Conservation (phyloP, 176 grass and related monocot species). For the Zoysia pacifica region DNA sequence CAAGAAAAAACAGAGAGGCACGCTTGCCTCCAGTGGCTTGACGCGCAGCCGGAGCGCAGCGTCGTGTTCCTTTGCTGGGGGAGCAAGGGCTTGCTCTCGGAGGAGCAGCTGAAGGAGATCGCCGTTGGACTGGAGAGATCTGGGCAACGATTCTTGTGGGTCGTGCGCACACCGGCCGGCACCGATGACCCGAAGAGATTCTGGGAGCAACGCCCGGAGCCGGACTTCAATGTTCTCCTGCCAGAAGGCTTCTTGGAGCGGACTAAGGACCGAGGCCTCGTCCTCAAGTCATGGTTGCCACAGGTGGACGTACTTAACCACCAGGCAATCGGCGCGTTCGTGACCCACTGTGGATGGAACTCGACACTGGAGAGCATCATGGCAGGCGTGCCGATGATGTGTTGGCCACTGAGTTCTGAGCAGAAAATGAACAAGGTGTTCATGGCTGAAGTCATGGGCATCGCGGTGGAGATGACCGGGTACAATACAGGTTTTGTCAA, state of each 20-base stretch:
- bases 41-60: slow-evolving; percentile 29
- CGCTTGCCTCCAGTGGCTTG: slow-evolving; percentile 9
- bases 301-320: slow-evolving; percentile 37
- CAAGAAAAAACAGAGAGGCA: background rate
- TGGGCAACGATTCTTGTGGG: background rate
- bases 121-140: background rate
- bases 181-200: background rate
- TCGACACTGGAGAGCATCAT: slow-evolving; percentile 35
- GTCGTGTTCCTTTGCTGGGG: slow-evolving; percentile 48
- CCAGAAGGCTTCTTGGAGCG: slow-evolving; percentile 48
- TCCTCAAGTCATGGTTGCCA: slow-evolving; percentile 30
- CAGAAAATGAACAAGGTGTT: slow-evolving; percentile 41
- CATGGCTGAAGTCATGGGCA: slow-evolving; percentile 22
- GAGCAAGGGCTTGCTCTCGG: slow-evolving; percentile 26
- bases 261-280: slow-evolving; percentile 28
- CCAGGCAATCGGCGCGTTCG: slow-evolving; percentile 31
- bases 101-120: slow-evolving; percentile 32
- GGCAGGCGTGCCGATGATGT: slow-evolving; percentile 42
- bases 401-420: slow-evolving; percentile 39
- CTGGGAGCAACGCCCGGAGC: slow-evolving; percentile 21
- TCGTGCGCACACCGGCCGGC: background rate
- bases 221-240: slow-evolving; percentile 24
- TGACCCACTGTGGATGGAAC: slow-evolving; percentile 61
- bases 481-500: slow-evolving; percentile 7
- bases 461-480: slow-evolving; percentile 24